Evolutionary conservation across 2,329 filamentous ascomycete species (phyloP).

Genomic region (Fusarium pseudograminearum): DNA sequence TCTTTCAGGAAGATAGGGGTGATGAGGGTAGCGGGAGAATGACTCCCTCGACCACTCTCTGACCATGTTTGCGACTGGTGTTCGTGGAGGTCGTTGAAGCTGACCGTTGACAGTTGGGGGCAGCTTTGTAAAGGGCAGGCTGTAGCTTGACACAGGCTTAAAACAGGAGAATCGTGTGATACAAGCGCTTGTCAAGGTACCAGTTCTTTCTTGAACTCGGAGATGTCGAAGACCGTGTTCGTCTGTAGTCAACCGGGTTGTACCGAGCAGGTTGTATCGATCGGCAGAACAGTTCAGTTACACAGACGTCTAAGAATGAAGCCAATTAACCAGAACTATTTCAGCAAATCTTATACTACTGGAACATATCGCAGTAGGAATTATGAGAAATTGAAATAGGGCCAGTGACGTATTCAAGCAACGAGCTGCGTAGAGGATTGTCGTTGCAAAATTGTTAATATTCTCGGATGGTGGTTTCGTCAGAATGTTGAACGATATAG

Average conservation of each 20-base stretch:
- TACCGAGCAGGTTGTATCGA: not conserved
- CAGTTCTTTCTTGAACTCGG: not conserved
- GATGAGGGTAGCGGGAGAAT: constrained; percentile 55
- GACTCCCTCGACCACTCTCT: constrained; percentile 56
- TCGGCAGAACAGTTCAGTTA: not conserved
- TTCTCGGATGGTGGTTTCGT: not conserved
- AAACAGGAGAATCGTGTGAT: not conserved
- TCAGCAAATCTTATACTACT: constrained; percentile 13
- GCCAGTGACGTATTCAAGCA: not conserved
- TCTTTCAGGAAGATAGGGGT: constrained; percentile 49
- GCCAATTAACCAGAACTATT: not conserved
- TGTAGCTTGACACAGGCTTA: not conserved
- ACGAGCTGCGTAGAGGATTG: not conserved
- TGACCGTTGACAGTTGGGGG: not conserved
- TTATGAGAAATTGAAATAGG: constrained; percentile 4
- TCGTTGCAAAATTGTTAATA: not conserved
- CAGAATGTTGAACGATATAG: constrained; percentile 2
- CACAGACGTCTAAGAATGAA: not conserved
- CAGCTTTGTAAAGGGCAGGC: not conserved
- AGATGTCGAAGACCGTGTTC: not conserved
- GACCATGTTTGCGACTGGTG: constrained; percentile 52
- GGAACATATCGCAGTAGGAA: constrained; percentile 27
- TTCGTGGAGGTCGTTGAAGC: not conserved
- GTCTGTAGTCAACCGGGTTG: not conserved
- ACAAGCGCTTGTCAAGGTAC: not conserved